A percentile compares a stretch with the other conserved stretches of the same genome.
Evolutionary conservation across 148 eudicot genomes (phyloP).

Genomic region (Amaranthus hypochondriacus): DNA sequence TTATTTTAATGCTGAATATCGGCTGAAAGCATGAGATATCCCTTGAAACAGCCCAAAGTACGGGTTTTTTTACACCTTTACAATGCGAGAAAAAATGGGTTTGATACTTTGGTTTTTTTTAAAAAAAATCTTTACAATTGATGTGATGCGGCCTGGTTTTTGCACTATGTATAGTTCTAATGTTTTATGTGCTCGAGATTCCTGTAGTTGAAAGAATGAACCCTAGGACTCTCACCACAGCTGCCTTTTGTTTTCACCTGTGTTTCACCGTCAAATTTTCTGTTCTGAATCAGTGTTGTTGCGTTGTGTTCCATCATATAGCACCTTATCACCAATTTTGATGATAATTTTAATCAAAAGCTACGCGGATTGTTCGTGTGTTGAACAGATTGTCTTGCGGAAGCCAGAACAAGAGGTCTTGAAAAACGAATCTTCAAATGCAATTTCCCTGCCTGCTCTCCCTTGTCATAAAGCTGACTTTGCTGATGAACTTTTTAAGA

Average conservation of each 20-base stretch:
- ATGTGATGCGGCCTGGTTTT: no score
- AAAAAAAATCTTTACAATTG: no score
- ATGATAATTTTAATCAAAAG: not conserved
- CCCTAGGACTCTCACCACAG: not conserved
- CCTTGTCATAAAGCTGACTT: slow-evolving; percentile 38
- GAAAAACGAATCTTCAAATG: slow-evolving; percentile 15
- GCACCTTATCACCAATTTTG: not conserved
- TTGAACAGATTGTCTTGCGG: slow-evolving; percentile 29
- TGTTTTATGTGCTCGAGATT: not conserved
- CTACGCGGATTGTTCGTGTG: slow-evolving; percentile 13
- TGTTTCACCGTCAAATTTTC: not conserved
- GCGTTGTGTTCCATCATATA: not conserved
- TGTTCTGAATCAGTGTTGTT: not conserved
- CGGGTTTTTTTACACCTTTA: no score
- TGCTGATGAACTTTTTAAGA: slow-evolving; percentile 48
- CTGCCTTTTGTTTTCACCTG: not conserved
- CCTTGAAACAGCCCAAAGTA: no score
- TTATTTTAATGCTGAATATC: no score
- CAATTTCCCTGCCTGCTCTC: slow-evolving; percentile 15
- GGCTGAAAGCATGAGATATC: no score
- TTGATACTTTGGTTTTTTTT: no score
- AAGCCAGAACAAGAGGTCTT: slow-evolving; percentile 19
- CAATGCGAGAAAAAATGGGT: no score
- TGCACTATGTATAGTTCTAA: not conserved
- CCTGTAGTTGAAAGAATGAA: not conserved